These are phyloP conservation scores for Ampelomyces quisqualis DNA, from an alignment of 2,329 filamentous ascomycete species.

Conservation along the genomic window DNA sequence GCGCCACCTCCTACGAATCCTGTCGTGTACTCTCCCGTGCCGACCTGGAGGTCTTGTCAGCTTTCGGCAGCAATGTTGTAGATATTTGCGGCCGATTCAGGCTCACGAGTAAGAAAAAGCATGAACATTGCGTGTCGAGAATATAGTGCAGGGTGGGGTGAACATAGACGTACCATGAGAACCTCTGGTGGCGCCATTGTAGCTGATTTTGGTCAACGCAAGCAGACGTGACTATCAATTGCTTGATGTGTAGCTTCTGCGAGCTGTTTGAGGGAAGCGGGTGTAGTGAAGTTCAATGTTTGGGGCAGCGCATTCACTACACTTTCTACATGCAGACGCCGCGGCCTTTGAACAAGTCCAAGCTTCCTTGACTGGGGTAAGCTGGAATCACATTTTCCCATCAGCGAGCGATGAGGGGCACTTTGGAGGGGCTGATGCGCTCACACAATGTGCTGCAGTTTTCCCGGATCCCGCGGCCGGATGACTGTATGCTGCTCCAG, in stretches of 20 bases:
- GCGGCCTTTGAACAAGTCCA: slow-evolving; percentile 25
- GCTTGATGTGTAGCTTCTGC: too few species aligned
- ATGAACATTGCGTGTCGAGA: slow-evolving; percentile 1
- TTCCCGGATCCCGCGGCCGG: slow-evolving; percentile 36
- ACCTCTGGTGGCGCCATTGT: slow-evolving; percentile 54
- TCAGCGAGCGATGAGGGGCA: slow-evolving; percentile 30
- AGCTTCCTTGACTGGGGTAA: slow-evolving; percentile 1
- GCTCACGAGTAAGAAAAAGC: slow-evolving; percentile 9
- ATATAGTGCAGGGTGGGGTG: slow-evolving; percentile 9
- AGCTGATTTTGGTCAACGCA: slow-evolving; percentile 8
- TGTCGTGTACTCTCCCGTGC: slow-evolving; percentile 95
- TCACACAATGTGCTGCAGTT: slow-evolving; percentile 19
- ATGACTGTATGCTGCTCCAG: slow-evolving; percentile 12
- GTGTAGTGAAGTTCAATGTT: slow-evolving; percentile 6
- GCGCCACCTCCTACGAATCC: slow-evolving; percentile 83
- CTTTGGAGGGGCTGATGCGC: slow-evolving; percentile 9
- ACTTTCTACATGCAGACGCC: slow-evolving; percentile 5
- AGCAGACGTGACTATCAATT: too few species aligned
- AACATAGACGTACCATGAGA: slow-evolving; percentile 50
- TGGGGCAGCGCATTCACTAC: slow-evolving; percentile 9
- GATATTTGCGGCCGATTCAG: slow-evolving; percentile 6
- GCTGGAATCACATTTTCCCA: slow-evolving; percentile 8
- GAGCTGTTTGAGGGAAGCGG: slow-evolving; percentile 2
- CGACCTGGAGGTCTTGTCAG: slow-evolving; percentile 55
- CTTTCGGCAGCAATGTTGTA: slow-evolving; percentile 5